These are phyloP conservation scores for Pyrenochaeta sp. DNA, from an alignment of 2,329 filamentous ascomycete species.

Conservation along the genomic window DNA sequence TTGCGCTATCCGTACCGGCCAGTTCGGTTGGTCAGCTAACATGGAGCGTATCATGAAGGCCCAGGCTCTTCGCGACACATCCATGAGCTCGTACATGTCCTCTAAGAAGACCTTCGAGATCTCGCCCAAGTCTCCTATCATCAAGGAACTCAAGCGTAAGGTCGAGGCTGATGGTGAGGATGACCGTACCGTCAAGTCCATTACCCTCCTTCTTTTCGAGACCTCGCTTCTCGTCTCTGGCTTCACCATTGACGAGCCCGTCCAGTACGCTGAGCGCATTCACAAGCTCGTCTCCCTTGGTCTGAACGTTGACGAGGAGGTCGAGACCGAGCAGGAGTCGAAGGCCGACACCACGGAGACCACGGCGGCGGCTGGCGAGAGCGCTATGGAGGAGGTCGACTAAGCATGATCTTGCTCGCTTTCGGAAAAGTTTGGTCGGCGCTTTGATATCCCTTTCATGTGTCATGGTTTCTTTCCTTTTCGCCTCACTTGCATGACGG, in stretches of 20 bases:
- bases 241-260: conserved; percentile 99
- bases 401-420: conserved; percentile 60
- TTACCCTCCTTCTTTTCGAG: conserved; percentile 98
- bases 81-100: conserved; percentile 99
- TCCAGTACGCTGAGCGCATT: conserved; percentile 97
- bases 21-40: conserved; percentile 99
- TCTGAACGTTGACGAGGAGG: conserved; percentile 95
- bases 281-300: conserved; percentile 99
- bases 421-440: conserved; percentile 49
- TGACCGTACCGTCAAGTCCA: conserved; percentile 98
- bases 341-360: conserved; percentile 62
- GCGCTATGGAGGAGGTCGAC: conserved; percentile 99
- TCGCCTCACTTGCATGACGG: conserved; percentile 47
- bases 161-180: conserved; percentile 97
- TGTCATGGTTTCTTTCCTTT: conserved; percentile 47
- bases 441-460: conserved; percentile 52
- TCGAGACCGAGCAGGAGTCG: conserved; percentile 71
- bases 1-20: conserved; percentile 98
- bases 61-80: conserved; percentile 98
- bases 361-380: conserved; percentile 77
- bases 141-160: conserved; percentile 99
- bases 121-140: conserved; percentile 96
- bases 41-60: conserved; percentile 99
- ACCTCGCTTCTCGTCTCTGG: conserved; percentile 97
- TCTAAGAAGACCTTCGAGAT: conserved; percentile 99